Evolutionary conservation across 176 grass and related monocot species (phyloP), one percentile per base, ranked within the genome.

Genomic region (Aegilops tauschii): DNA sequence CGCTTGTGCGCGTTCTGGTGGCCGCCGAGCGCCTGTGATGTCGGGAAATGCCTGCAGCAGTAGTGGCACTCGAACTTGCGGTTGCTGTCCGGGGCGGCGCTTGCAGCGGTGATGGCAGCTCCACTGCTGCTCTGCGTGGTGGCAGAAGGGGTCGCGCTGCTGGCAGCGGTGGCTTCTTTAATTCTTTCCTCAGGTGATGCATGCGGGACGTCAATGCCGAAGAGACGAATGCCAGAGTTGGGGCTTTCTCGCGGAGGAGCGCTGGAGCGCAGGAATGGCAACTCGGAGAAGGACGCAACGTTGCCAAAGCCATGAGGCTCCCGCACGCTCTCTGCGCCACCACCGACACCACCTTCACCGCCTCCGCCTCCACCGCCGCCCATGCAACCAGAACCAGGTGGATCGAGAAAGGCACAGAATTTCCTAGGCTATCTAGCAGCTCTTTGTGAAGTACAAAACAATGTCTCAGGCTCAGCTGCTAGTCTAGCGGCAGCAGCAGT

Each of bases 11-110:
- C 97, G 80, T 99, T 99, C 87, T 99, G 97, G 90, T 99, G 97
- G 10, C 97, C 97, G 16, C 94, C 97, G 1, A 99, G 92, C 12
- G 97, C 97, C 82, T 99, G 97, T 74, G 97, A 99, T 39, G 94
- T 99, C 31, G 97, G 92, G 80, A 99, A 99, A 81, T 96, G 79
- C 70, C 97, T 93, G 84, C 92, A 99, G 77, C 97, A 99, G 83
- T 99, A 99, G 85, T 99, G 97, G 87, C 97, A 99, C 87, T 99
- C 97, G 76, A 99, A 99, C 84, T 99, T 99, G 74, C 94, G 91
- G 81, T 79, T 93, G 66, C 82, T 88, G 78, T 87, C 90, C 1
- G 81, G 13, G 32, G 77, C 84, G 16, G 81, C 66, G 5, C 14
- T 31, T 12, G 81, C 16, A 18, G 50, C 81, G 17, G 67, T 79